A percentile compares a stretch with the other conserved stretches of the same genome.
phyloP scores from a whole-genome alignment of 257 asterid genomes.

The Gentiana dahurica region DNA sequence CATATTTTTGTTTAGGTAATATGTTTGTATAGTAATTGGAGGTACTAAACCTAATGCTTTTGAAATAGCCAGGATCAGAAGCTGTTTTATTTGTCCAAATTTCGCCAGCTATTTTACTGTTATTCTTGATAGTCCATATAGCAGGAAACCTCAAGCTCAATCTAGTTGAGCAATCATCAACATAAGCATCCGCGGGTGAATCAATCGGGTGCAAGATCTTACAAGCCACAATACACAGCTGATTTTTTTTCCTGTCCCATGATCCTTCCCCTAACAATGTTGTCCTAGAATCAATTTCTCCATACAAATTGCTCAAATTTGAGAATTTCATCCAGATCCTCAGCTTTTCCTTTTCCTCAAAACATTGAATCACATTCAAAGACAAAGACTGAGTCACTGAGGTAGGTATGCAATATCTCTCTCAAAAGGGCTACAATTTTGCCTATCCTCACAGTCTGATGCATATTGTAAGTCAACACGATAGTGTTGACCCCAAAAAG shows the following conservation, averaged over 20 bases:
- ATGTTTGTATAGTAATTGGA: not conserved
- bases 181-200: conserved; percentile 11
- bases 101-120: conserved; percentile 26
- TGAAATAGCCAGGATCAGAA: conserved; percentile 28
- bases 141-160: conserved; percentile 41
- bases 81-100: conserved; percentile 40
- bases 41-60: conserved; percentile 17
- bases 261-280: conserved; percentile 51
- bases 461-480: conserved; percentile 30
- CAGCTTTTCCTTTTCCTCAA: conserved; percentile 18
- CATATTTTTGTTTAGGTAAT: conserved; percentile 28
- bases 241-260: conserved; percentile 41
- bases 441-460: conserved; percentile 15
- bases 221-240: conserved; percentile 40
- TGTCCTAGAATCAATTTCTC: conserved; percentile 9
- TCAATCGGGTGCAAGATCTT: conserved; percentile 20
- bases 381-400: conserved; percentile 12
- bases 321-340: conserved; percentile 24
- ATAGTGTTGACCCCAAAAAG: not conserved
- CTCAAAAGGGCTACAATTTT: conserved; percentile 24
- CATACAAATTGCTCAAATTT: not conserved
- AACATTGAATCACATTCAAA: conserved; percentile 36
- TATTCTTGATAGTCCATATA: conserved; percentile 26
- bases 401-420: conserved; percentile 14
- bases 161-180: conserved; percentile 45